Conservation (phyloP, 2,329 filamentous ascomycete genomes). For the Epichloe aotearoae region DNA sequence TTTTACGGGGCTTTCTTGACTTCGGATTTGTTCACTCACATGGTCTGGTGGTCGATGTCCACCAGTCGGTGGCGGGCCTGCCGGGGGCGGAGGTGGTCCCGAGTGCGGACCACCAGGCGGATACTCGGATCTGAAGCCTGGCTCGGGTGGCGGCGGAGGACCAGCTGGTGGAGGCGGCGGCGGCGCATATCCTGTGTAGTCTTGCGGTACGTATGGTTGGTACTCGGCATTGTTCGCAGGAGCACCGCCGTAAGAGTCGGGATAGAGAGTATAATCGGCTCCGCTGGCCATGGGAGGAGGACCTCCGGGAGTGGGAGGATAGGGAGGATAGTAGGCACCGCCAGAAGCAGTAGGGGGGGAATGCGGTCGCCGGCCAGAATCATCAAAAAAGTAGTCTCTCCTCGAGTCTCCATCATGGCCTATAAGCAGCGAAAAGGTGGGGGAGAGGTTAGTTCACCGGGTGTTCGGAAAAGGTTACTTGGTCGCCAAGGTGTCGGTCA, state of each 20-base stretch:
- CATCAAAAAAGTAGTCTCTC: constrained; percentile 22
- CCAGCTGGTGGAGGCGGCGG: constrained; percentile 21
- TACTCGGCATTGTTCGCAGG: constrained; percentile 18
- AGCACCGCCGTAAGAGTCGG: constrained; percentile 16
- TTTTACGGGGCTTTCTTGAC: constrained; percentile 11
- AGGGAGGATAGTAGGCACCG: constrained; percentile 35
- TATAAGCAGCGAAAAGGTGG: constrained; percentile 8
- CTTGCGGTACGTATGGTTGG: constrained; percentile 28
- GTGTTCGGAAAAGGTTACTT: background rate
- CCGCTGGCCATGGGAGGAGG: constrained; percentile 5
- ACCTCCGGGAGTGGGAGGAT: constrained; percentile 18
- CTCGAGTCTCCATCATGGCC: constrained; percentile 24
- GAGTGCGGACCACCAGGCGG: constrained; percentile 11
- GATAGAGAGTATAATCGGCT: constrained; percentile 9
- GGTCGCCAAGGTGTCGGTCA: background rate
- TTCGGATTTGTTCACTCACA: constrained; percentile 28
- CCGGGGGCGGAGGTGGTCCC: constrained; percentile 19
- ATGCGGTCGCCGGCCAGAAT: constrained; percentile 22
- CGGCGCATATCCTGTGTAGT: constrained; percentile 28
- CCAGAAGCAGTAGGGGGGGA: constrained; percentile 41
- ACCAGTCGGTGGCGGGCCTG: constrained; percentile 21
- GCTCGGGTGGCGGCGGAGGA: constrained; percentile 11
- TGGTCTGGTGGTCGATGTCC: constrained; percentile 25
- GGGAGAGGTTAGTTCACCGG: background rate
- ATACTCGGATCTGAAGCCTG: constrained; percentile 8